Conservation (phyloP, 2,329 filamentous ascomycete genomes). For the Chaetomium strumarium region DNA sequence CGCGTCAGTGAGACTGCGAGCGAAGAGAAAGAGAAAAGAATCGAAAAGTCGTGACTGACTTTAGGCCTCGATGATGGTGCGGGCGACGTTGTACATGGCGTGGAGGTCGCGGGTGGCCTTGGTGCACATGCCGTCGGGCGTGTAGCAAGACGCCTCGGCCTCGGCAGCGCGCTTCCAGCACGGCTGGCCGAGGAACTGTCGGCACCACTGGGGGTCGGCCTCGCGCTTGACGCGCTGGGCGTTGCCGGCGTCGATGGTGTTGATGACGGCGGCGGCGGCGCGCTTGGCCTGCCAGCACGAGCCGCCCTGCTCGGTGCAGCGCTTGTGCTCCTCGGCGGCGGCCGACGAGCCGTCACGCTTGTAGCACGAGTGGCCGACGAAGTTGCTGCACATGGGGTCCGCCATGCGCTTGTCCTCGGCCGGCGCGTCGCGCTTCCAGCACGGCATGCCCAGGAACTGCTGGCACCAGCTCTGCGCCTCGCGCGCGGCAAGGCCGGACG, state of each 20-base stretch:
- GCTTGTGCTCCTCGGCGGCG: slow-evolving; percentile 22
- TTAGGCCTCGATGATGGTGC: slow-evolving; percentile 26
- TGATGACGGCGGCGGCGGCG: slow-evolving; percentile 31
- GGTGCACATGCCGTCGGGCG: slow-evolving; percentile 29
- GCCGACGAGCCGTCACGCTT: slow-evolving; percentile 24
- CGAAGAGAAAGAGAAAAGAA: not conserved
- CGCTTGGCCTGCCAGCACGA: slow-evolving; percentile 41
- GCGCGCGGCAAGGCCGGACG: slow-evolving; percentile 27
- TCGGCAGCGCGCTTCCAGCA: slow-evolving; percentile 34
- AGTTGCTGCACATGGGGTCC: slow-evolving; percentile 13
- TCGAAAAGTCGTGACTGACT: slow-evolving; percentile 1
- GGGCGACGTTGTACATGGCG: slow-evolving; percentile 31
- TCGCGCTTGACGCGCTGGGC: slow-evolving; percentile 24
- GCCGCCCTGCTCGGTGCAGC: slow-evolving; percentile 30
- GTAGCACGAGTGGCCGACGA: slow-evolving; percentile 33
- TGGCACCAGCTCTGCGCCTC: slow-evolving; percentile 25
- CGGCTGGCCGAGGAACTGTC: slow-evolving; percentile 32
- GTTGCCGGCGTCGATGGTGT: slow-evolving; percentile 26
- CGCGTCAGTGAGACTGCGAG: not conserved
- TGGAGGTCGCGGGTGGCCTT: slow-evolving; percentile 35
- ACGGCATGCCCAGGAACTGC: slow-evolving; percentile 32
- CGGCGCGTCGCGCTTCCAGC: slow-evolving; percentile 28
- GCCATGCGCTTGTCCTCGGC: slow-evolving; percentile 29
- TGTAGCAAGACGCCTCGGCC: slow-evolving; percentile 31
- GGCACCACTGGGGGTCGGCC: slow-evolving; percentile 30